Evolutionary conservation across 1,139 yeast species (phyloP), one percentile per base, ranked within the genome.

Genomic region (Yamadazyma jaroonii): DNA sequence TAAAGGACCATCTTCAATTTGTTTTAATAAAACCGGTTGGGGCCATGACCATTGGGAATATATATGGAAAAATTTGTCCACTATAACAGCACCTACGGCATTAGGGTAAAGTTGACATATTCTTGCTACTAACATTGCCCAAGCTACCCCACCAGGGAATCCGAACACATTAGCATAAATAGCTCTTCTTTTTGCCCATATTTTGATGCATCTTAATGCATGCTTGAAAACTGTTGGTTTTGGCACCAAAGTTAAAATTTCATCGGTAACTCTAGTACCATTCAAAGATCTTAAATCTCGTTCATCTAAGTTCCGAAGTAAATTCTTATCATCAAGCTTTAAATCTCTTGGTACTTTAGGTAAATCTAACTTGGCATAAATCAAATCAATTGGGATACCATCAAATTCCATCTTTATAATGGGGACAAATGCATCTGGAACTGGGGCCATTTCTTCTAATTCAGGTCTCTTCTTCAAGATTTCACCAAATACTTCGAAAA

Each of bases 91-190:
- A 46, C 96, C 84, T 8, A 89, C 95, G 0, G 97, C 96, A 61
- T 90, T 90, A 2, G 99, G 99, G 56, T 90, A 94, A 31, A 92
- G 64, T 56, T 92, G 99, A 59, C 98, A 92, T 25, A 92, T 89
- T 52, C 98, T 75, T 1, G 98, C 98, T 6, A 89, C 97, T 33
- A 92, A 62, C 97, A 92, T 92, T 1, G 98, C 99, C 98, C 98
- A 92, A 0, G 98, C 98, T 25, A 92, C 98, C 60, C 99, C 99
- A 50, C 99, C 99, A 0, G 98, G 98, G 61, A 92, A 92, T 0
- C 98, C 98, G 72, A 84, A 88, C 34, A 92, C 84, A 55, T 92
- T 92, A 4, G 87, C 97, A 60, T 92, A 92, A 12, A 92, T 78
- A 0, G 97, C 98, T 40, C 97, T 74, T 51, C 89, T 79, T 56